Base-by-base conservation (phyloP, 2,329 filamentous ascomycete species). In the Alternaria alternata region DNA sequence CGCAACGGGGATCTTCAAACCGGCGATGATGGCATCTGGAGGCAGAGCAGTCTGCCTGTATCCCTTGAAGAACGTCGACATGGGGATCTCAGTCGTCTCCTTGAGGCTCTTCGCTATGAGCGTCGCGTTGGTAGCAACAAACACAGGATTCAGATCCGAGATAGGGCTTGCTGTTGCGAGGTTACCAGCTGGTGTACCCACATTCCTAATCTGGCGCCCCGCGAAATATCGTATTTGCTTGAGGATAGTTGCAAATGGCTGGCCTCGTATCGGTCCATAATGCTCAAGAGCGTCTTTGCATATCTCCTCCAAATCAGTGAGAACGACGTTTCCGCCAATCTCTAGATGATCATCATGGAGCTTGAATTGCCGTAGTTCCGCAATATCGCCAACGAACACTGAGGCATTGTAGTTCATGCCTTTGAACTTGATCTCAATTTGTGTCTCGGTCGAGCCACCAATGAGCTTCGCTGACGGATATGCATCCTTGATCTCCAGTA, bases 351-450 rank as follows among this genome's bases (percentile, higher is more conserved):
- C 89, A 5, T 94, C 89, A 42, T 91, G 85, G 75, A 97, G 90
- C 4, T 83, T 84, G 75, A 92, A 98, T 67, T 94, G 90, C 12
- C 93, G 86, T 59, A 99, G 81, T 79, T 98, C 95, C 1, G 92
- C 83, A 59, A 99, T 97, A 72, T 99, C 95, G 11, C 94, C 94
- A 9, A 98, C 91, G 67, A 91, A 98, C 0, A 99, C 91, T 0
- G 94, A 97, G 1, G 92, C 88, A 4, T 90, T 90, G 75, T 98
- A 98, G 70, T 93, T 87, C 83, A 97, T 87, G 1, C 90, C 93
- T 81, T 98, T 98, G 86, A 99, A 98, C 80, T 97, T 97, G 81
- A 96, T 91, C 80, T 99, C 95, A 62, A 99, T 98, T 79, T 98
- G 95, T 0, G 94, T 98, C 79, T 99, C 95, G 2, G 94, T 96